These are phyloP conservation scores for Hericium rajendrae DNA, from an alignment of 768 basidiomycete genomes.

Conservation along the genomic window DNA sequence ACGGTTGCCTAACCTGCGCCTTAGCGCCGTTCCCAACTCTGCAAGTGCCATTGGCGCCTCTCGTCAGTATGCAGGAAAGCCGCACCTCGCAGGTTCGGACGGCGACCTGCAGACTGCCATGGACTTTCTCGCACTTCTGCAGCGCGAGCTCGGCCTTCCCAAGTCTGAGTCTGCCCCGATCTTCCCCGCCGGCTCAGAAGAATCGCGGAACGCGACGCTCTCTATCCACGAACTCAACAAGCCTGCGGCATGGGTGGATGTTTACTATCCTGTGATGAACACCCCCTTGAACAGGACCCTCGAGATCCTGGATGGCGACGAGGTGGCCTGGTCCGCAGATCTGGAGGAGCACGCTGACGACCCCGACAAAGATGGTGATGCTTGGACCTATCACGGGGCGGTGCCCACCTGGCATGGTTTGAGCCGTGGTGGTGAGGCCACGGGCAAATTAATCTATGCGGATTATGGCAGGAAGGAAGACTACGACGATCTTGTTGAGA, in stretches of 20 bases:
- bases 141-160: constrained; percentile 47
- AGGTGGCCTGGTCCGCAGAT: constrained; percentile 59
- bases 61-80: constrained; percentile 39
- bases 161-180: constrained; percentile 38
- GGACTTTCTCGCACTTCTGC: constrained; percentile 57
- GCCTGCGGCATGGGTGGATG: constrained; percentile 74
- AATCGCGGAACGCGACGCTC: constrained; percentile 61
- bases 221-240: constrained; percentile 30
- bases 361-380: constrained; percentile 50
- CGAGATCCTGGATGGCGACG: constrained; percentile 51
- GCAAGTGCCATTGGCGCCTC: constrained; percentile 42
- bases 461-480: constrained; percentile 74
- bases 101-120: constrained; percentile 55
- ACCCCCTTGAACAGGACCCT: constrained; percentile 61
- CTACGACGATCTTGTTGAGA: constrained; percentile 52
- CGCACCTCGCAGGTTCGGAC: constrained; percentile 53
- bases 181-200: constrained; percentile 58
- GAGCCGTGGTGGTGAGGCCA: constrained; percentile 66
- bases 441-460: constrained; percentile 64
- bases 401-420: constrained; percentile 85
- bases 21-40: constrained; percentile 42
- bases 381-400: constrained; percentile 51
- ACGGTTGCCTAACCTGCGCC: neutral
- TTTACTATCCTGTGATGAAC: constrained; percentile 85
- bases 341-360: constrained; percentile 67